Evolutionary conservation across 2,329 filamentous ascomycete species (phyloP).

Genomic region (Orbilia ellipsospora): DNA sequence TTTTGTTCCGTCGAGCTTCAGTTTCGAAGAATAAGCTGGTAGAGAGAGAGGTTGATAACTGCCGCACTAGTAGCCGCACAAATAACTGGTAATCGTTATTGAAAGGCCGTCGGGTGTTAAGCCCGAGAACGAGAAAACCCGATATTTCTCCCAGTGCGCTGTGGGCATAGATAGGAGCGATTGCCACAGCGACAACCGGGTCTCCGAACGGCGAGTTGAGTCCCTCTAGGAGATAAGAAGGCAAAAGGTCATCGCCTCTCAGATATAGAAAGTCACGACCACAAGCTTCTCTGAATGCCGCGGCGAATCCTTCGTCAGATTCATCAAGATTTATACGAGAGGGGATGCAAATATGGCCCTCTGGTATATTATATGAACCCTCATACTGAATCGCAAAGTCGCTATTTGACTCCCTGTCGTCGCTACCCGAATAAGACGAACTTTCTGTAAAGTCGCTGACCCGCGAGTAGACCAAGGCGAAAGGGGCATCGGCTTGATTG

Average conservation of each 20-base stretch:
- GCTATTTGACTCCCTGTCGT: slow-evolving; percentile 8
- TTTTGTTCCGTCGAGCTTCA: slow-evolving; percentile 79
- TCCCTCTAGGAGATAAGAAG: slow-evolving; percentile 35
- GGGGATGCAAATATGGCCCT: slow-evolving; percentile 37
- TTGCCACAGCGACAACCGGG: slow-evolving; percentile 21
- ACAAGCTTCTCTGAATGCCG: slow-evolving; percentile 38
- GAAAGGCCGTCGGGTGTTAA: slow-evolving; percentile 81
- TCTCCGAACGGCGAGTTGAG: slow-evolving; percentile 27
- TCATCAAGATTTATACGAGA: slow-evolving; percentile 26
- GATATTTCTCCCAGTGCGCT: slow-evolving; percentile 61
- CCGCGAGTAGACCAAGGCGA: slow-evolving; percentile 41
- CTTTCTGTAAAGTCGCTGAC: slow-evolving; percentile 76
- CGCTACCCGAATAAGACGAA: slow-evolving; percentile 23
- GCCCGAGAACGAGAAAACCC: slow-evolving; percentile 80
- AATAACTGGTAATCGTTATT: slow-evolving; percentile 83
- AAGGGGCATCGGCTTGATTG: slow-evolving; percentile 34
- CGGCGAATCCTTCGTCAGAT: slow-evolving; percentile 42
- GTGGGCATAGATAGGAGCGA: slow-evolving; percentile 40
- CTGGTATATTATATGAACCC: slow-evolving; percentile 30
- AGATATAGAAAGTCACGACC: slow-evolving; percentile 35
- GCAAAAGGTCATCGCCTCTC: slow-evolving; percentile 8
- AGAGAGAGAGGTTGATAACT: slow-evolving; percentile 79
- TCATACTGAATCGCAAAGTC: slow-evolving; percentile 39
- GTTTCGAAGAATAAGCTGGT: slow-evolving; percentile 84
- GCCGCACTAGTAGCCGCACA: slow-evolving; percentile 66